Percentiles rank a stretch among this genome's conserved stretches.
Conservation (phyloP, 768 basidiomycete species). For the Scleroderma citrinum region DNA sequence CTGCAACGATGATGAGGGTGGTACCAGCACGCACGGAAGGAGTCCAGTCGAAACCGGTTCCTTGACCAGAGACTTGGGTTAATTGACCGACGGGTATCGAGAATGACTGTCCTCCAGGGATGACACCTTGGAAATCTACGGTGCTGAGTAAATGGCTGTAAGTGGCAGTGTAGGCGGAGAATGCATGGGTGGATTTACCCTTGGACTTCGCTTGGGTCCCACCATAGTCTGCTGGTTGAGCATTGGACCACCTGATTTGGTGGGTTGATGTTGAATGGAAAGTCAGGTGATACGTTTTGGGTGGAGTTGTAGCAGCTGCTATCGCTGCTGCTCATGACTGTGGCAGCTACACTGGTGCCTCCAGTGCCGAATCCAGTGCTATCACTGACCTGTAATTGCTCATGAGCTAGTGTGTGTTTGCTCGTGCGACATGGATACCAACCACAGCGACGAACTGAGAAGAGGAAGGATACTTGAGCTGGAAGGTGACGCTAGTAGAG, state of each 20-base stretch:
- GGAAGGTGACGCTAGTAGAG: constrained; percentile 40
- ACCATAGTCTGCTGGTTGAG: constrained; percentile 56
- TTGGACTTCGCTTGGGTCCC: constrained; percentile 45
- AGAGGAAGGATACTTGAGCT: constrained; percentile 57
- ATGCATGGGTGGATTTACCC: constrained; percentile 35
- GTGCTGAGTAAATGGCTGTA: constrained; percentile 30
- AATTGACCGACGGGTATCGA: constrained; percentile 47
- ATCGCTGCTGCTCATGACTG: constrained; percentile 46
- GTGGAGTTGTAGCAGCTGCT: constrained; percentile 55
- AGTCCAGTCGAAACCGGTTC: constrained; percentile 67
- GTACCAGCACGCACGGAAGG: constrained; percentile 60
- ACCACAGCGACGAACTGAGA: constrained; percentile 77
- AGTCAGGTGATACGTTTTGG: constrained; percentile 42
- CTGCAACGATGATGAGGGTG: constrained; percentile 58
- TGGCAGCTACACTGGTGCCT: constrained; percentile 64
- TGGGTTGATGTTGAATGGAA: constrained; percentile 58
- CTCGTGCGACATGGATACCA: constrained; percentile 26
- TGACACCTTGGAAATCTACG: constrained; percentile 62
- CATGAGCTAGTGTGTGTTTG: too few species aligned
- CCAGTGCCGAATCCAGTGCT: constrained; percentile 59
- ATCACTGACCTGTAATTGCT: constrained; percentile 47
- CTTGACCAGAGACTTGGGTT: constrained; percentile 37
- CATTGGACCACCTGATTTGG: constrained; percentile 64
- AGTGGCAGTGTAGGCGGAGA: neutral
- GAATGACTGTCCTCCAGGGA: constrained; percentile 78